Percentiles rank a stretch among this genome's conserved stretches.
phyloP scores from a whole-genome alignment of 257 asterid species.

The Verbena officinalis region DNA sequence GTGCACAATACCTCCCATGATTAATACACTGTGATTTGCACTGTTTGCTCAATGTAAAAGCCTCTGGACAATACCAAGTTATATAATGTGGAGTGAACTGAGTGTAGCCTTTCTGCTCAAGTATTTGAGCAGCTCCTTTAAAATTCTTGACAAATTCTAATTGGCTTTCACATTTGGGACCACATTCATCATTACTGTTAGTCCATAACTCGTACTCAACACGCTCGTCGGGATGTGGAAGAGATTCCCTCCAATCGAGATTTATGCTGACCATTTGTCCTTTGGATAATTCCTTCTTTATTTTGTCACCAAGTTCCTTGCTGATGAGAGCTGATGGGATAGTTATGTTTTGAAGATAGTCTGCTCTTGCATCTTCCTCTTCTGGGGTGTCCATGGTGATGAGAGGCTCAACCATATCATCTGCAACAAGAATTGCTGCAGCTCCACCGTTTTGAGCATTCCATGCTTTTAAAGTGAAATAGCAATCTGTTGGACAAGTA shows the following conservation, averaged over 20 bases:
- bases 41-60: slow-evolving; percentile 63
- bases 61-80: slow-evolving; percentile 79
- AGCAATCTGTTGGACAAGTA: slow-evolving; percentile 64
- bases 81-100: slow-evolving; percentile 76
- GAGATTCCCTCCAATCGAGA: slow-evolving; percentile 97
- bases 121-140: slow-evolving; percentile 95
- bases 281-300: slow-evolving; percentile 61
- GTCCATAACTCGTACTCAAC: slow-evolving; percentile 96
- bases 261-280: slow-evolving; percentile 78
- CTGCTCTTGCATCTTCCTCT: slow-evolving; percentile 58
- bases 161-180: slow-evolving; percentile 89
- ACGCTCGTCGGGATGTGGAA: slow-evolving; percentile 96
- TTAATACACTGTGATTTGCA: slow-evolving; percentile 80
- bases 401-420: slow-evolving; percentile 73
- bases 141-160: slow-evolving; percentile 68
- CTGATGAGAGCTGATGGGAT: slow-evolving; percentile 88
- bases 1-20: slow-evolving; percentile 76
- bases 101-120: slow-evolving; percentile 86
- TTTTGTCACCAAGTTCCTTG: slow-evolving; percentile 79
- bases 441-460: slow-evolving; percentile 95
- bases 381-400: slow-evolving; percentile 97
- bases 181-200: slow-evolving; percentile 90
- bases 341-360: slow-evolving; percentile 75
- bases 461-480: slow-evolving; percentile 90
- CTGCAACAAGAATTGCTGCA: slow-evolving; percentile 92